A percentile compares a stretch with the other conserved stretches of the same genome.
Evolutionary conservation across 306 rosid species (phyloP).

Genomic region (Castanea mollissima): DNA sequence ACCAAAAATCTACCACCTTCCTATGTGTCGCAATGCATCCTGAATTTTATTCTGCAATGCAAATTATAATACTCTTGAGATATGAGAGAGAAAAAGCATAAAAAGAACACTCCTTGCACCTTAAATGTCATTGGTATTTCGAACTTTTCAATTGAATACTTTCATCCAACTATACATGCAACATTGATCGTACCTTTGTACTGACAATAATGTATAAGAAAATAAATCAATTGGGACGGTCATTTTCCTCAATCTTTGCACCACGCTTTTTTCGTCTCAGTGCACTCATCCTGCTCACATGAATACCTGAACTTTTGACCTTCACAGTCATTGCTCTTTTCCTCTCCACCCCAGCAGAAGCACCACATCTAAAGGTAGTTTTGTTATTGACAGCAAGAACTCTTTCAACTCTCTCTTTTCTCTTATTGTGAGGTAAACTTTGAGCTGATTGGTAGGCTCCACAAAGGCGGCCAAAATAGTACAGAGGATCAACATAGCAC

Average conservation of each 20-base stretch:
- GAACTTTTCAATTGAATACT: background rate
- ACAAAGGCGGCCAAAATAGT: conserved; percentile 58
- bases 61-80: background rate
- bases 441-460: conserved; percentile 34
- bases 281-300: conserved; percentile 36
- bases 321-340: conserved; percentile 25
- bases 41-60: background rate
- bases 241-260: conserved; percentile 41
- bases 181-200: background rate
- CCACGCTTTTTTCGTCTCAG: conserved; percentile 46
- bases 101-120: conserved; percentile 16
- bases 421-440: conserved; percentile 15
- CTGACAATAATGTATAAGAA: background rate
- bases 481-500: conserved; percentile 63
- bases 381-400: conserved; percentile 7
- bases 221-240: conserved; percentile 23
- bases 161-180: background rate
- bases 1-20: background rate
- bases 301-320: conserved; percentile 30
- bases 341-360: conserved; percentile 17
- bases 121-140: conserved; percentile 8
- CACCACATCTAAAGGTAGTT: conserved; percentile 3
- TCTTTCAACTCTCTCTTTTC: conserved; percentile 32
- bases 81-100: background rate
- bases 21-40: background rate